Conservation (phyloP, 1,284 basidiomycete species). For the Farysia itapuensis region DNA sequence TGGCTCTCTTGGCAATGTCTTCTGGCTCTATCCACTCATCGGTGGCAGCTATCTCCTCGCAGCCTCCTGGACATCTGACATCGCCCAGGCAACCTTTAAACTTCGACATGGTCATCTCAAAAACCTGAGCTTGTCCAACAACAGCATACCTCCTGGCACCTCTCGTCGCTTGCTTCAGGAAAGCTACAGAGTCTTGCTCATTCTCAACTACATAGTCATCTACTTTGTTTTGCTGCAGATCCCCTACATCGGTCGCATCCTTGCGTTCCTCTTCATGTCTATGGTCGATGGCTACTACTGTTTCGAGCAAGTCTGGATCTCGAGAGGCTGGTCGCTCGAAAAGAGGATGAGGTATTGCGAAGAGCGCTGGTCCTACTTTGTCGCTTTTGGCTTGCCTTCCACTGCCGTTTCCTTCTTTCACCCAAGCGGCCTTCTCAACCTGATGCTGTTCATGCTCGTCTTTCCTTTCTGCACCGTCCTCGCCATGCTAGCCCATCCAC, state of each 20-base stretch:
- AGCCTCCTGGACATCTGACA: slow-evolving; percentile 53
- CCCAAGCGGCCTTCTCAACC: slow-evolving; percentile 53
- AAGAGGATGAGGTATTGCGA: slow-evolving; percentile 56
- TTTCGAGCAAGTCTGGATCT: slow-evolving; percentile 57
- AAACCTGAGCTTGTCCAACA: slow-evolving; percentile 18
- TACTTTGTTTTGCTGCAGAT: slow-evolving; percentile 40
- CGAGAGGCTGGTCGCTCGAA: slow-evolving; percentile 44
- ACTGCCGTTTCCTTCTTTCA: slow-evolving; percentile 58
- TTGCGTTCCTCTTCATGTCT: slow-evolving; percentile 54
- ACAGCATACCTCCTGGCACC: slow-evolving; percentile 26
- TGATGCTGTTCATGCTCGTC: slow-evolving; percentile 58
- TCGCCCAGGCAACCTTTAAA: slow-evolving; percentile 51
- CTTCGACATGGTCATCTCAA: slow-evolving; percentile 26
- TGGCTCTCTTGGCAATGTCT: slow-evolving; percentile 40
- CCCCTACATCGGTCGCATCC: slow-evolving; percentile 42
- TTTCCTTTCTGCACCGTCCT: slow-evolving; percentile 57
- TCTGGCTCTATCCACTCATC: slow-evolving; percentile 57
- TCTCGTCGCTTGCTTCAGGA: slow-evolving; percentile 42
- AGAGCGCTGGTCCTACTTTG: slow-evolving; percentile 56
- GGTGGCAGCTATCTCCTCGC: slow-evolving; percentile 53
- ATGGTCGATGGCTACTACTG: slow-evolving; percentile 59
- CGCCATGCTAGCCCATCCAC: slow-evolving; percentile 52
- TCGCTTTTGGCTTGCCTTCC: slow-evolving; percentile 56
- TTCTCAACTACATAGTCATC: slow-evolving; percentile 48
- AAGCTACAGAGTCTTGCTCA: slow-evolving; percentile 46